These are phyloP conservation scores for Imleria badia DNA, from an alignment of 768 basidiomycete genomes.

Conservation along the genomic window DNA sequence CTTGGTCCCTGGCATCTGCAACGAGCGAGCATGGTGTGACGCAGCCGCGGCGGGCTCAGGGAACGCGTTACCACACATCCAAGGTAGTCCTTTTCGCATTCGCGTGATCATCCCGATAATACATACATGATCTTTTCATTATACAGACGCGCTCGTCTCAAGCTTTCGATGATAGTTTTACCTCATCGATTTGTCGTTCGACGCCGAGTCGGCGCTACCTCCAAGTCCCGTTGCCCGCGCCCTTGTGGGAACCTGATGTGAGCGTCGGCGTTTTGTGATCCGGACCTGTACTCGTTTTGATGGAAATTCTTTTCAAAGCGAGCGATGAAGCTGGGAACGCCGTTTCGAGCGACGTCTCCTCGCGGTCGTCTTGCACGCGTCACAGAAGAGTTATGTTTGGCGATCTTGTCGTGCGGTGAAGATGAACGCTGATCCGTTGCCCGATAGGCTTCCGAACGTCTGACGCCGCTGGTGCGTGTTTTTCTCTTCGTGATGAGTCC, in stretches of 20 bases:
- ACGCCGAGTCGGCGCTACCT: slow-evolving; percentile 13
- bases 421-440: no score
- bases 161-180: not conserved
- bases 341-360: slow-evolving; percentile 15
- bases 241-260: slow-evolving; percentile 15
- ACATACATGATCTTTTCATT: not conserved
- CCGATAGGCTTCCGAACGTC: no score
- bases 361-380: no score
- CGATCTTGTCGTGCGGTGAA: no score
- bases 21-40: not conserved
- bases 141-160: not conserved
- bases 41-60: not conserved
- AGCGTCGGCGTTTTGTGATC: not conserved
- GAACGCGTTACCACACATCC: not conserved
- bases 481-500: not conserved
- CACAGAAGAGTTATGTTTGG: no score
- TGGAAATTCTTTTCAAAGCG: not conserved
- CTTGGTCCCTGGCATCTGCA: slow-evolving; percentile 3
- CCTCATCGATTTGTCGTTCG: not conserved
- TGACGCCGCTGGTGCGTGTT: slow-evolving; percentile 3
- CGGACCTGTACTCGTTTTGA: not conserved
- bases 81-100: not conserved
- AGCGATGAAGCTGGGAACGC: not conserved
- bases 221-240: slow-evolving; percentile 14
- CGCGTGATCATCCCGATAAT: no score